Evolutionary conservation across 345 rosid species (phyloP).

Genomic region (Corymbia maculata): DNA sequence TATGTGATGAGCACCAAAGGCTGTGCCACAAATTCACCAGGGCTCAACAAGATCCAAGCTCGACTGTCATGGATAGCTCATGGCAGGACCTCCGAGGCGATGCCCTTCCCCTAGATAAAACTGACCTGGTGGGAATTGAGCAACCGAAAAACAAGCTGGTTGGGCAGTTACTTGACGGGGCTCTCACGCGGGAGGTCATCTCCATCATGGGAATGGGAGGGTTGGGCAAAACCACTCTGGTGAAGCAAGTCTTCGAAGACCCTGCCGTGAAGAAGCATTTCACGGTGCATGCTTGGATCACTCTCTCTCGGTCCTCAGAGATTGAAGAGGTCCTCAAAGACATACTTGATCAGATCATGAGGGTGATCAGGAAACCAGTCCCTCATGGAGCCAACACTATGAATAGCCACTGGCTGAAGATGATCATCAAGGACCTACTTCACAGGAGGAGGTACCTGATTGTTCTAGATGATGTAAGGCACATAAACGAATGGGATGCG

Average conservation of each 20-base stretch:
- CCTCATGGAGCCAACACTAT: conserved; percentile 16
- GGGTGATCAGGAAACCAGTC: conserved; percentile 3
- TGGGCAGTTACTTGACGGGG: conserved; percentile 5
- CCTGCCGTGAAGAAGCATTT: conserved; percentile 10
- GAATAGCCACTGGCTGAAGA: conserved; percentile 7
- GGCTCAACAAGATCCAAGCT: background rate
- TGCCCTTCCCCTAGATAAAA: conserved; percentile 21
- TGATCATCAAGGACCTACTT: conserved; percentile 8
- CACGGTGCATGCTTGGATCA: conserved; percentile 15
- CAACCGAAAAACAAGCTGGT: conserved; percentile 12
- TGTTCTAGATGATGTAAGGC: conserved; percentile 26
- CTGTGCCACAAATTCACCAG: background rate
- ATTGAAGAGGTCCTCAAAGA: conserved; percentile 8
- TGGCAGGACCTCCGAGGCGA: conserved; percentile 12
- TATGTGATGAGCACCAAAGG: conserved; percentile 6
- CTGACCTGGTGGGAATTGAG: conserved; percentile 25
- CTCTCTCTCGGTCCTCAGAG: conserved; percentile 11
- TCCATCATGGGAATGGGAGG: conserved; percentile 34
- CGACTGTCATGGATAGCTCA: background rate
- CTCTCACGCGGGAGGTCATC: conserved; percentile 1
- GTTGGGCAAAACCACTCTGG: conserved; percentile 29
- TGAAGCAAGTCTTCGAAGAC: conserved; percentile 22
- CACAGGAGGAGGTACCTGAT: conserved; percentile 17
- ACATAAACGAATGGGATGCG: conserved; percentile 18
- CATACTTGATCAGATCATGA: conserved; percentile 9